phyloP scores from a whole-genome alignment of 1,284 basidiomycete species.

The Polyporus tsugae region DNA sequence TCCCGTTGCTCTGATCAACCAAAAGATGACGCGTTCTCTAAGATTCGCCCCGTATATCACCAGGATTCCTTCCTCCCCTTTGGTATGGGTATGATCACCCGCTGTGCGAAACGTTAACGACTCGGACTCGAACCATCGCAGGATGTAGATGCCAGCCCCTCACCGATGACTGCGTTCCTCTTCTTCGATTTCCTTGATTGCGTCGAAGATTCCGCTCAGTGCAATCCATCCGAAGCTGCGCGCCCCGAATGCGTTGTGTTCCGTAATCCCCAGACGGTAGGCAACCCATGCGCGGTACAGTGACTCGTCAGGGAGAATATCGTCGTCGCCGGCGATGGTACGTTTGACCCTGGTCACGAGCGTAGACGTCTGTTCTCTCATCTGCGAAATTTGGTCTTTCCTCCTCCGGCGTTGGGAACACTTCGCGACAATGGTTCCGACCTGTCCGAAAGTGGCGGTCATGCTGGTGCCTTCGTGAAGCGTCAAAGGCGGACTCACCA shows the following conservation, averaged over 20 bases:
- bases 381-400: conserved; percentile 57
- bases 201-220: conserved; percentile 59
- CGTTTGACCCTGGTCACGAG: conserved; percentile 58
- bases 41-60: not conserved
- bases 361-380: conserved; percentile 60
- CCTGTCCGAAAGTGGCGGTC: conserved; percentile 7
- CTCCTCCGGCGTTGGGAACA: conserved; percentile 63
- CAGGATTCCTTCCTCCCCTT: not conserved
- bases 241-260: conserved; percentile 58
- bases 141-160: not conserved
- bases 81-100: not conserved
- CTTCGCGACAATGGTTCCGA: conserved; percentile 70
- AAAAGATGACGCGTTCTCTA: not conserved
- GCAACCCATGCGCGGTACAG: conserved; percentile 60
- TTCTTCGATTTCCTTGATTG: conserved; percentile 47
- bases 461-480: not conserved
- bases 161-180: conserved; percentile 31
- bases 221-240: conserved; percentile 69
- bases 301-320: conserved; percentile 45
- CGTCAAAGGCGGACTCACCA: conserved; percentile 35
- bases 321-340: conserved; percentile 56
- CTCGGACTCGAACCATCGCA: not conserved
- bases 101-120: conserved; percentile 3
- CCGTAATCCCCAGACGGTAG: conserved; percentile 52
- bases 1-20: conserved; percentile 5